Conservation (phyloP, 2,329 filamentous ascomycete species). For the Botryotinia globosa region DNA sequence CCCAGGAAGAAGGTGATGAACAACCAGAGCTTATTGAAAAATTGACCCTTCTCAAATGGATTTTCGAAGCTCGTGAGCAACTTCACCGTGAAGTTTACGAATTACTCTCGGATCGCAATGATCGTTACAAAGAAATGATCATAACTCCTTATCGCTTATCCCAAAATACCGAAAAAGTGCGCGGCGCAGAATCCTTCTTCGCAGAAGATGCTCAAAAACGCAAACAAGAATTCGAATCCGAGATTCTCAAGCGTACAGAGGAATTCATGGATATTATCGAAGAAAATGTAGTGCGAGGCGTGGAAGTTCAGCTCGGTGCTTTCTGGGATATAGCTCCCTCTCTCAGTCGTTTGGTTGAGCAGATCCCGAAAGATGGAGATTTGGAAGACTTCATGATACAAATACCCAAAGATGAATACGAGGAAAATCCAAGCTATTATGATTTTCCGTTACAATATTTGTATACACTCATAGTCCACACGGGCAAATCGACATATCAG, state of each 20-base stretch:
- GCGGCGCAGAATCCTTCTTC: conserved; percentile 79
- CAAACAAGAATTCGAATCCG: conserved; percentile 66
- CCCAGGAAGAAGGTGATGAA: conserved; percentile 93
- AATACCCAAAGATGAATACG: conserved; percentile 75
- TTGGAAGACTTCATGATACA: conserved; percentile 63
- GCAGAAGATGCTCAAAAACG: conserved; percentile 71
- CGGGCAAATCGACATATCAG: conserved; percentile 90
- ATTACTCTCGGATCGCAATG: conserved; percentile 78
- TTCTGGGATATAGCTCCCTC: conserved; percentile 98
- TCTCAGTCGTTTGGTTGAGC: conserved; percentile 73
- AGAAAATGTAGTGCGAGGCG: conserved; percentile 78
- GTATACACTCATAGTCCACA: conserved; percentile 78
- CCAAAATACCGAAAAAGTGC: conserved; percentile 74
- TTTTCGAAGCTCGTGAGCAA: conserved; percentile 89
- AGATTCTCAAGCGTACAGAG: conserved; percentile 69
- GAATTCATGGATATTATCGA: conserved; percentile 79
- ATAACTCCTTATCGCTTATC: conserved; percentile 74
- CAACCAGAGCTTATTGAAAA: conserved; percentile 92
- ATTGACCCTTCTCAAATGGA: conserved; percentile 91
- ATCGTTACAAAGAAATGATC: conserved; percentile 81
- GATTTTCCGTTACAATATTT: conserved; percentile 86
- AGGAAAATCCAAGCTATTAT: conserved; percentile 81
- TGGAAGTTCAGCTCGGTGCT: conserved; percentile 86
- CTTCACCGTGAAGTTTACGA: conserved; percentile 84
- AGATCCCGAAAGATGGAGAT: conserved; percentile 59